Percentiles rank a stretch among this genome's conserved stretches.
These are phyloP conservation scores for Pseudodiploospora longispora DNA, from an alignment of 2,329 filamentous ascomycete genomes.

Conservation along the genomic window DNA sequence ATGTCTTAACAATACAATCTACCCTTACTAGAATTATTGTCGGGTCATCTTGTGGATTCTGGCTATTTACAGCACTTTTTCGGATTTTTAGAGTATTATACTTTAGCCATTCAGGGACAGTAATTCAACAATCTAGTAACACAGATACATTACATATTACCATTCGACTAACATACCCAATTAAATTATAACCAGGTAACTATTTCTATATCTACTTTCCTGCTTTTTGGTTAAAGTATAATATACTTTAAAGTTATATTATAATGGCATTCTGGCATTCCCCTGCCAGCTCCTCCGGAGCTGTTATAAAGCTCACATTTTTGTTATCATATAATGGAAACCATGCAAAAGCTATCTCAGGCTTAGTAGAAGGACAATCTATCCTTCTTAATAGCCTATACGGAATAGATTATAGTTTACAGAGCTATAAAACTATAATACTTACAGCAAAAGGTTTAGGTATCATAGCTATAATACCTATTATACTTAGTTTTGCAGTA, in stretches of 20 bases:
- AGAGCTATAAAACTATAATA: conserved; percentile 4
- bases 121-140: conserved; percentile 1
- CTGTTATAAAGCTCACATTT: conserved; percentile 3
- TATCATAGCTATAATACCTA: conserved; percentile 2
- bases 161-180: conserved; percentile 1
- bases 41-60: conserved; percentile 2
- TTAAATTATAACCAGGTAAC: conserved; percentile 1
- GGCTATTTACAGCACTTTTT: conserved; percentile 2
- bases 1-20: conserved; percentile 1
- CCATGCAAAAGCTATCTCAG: conserved; percentile 1
- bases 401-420: neutral
- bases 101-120: neutral
- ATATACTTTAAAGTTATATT: conserved; percentile 5
- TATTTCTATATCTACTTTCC: conserved; percentile 9
- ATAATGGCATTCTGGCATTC: conserved; percentile 3
- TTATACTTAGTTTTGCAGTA: neutral
- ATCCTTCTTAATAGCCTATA: conserved; percentile 6
- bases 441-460: conserved; percentile 7
- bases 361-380: conserved; percentile 1
- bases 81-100: neutral
- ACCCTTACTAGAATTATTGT: conserved; percentile 1
- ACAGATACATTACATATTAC: conserved; percentile 1
- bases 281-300: neutral
- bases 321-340: conserved; percentile 1
- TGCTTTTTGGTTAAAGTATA: conserved; percentile 1